phyloP scores from a whole-genome alignment of 148 eudicot genomes.

The Diospyros kaki region DNA sequence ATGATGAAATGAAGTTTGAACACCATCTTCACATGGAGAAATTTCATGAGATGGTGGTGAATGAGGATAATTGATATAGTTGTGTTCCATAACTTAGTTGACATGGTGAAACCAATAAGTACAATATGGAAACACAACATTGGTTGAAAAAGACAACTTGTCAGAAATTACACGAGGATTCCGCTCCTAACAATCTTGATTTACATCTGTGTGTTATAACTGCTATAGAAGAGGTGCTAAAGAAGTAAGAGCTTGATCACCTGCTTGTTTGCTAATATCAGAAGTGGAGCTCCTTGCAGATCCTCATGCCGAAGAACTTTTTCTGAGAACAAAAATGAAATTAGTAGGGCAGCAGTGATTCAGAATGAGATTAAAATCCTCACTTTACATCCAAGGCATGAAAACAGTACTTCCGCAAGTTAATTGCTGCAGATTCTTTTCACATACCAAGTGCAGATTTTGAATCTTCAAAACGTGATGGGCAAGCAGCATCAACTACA shows the following conservation, averaged over 20 bases:
- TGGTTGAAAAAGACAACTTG: too few species aligned
- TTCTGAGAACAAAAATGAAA: constrained; percentile 43
- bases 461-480: constrained; percentile 93
- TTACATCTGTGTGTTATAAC: too few species aligned
- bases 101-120: too few species aligned
- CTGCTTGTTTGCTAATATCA: constrained; percentile 94
- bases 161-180: too few species aligned
- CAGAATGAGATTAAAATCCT: background rate
- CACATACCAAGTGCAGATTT: constrained; percentile 80
- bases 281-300: constrained; percentile 91
- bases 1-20: too few species aligned
- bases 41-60: too few species aligned
- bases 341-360: background rate
- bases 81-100: too few species aligned
- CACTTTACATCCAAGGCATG: background rate
- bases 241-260: constrained; percentile 25
- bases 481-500: constrained; percentile 86
- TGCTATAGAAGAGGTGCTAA: background rate
- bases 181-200: too few species aligned
- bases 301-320: constrained; percentile 91
- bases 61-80: too few species aligned
- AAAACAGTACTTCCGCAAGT: background rate
- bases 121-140: too few species aligned
- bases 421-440: background rate
- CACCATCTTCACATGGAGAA: too few species aligned